Percentiles rank a stretch among this genome's conserved stretches.
These are phyloP conservation scores for Phytophthora pinifolia DNA, from an alignment of 352 stramenopile genomes.

Conservation along the genomic window DNA sequence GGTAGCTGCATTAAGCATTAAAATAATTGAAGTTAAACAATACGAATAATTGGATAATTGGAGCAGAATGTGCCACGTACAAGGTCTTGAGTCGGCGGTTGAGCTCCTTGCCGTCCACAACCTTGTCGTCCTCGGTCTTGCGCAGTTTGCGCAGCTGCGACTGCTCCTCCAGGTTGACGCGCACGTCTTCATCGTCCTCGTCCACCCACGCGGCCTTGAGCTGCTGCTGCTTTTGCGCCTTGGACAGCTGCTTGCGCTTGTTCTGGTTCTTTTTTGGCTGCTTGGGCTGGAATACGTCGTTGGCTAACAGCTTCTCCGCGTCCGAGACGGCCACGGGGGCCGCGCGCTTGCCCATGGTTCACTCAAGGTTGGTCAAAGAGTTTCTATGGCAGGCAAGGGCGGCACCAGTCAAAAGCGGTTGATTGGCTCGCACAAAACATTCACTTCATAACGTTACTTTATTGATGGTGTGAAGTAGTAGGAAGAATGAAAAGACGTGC, in stretches of 20 bases:
- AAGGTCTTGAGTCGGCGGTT: slow-evolving; percentile 82
- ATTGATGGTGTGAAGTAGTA: neutral
- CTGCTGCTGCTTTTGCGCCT: slow-evolving; percentile 25
- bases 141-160: slow-evolving; percentile 81
- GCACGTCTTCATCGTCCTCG: slow-evolving; percentile 79
- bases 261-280: slow-evolving; percentile 19
- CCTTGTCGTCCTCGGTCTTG: slow-evolving; percentile 68
- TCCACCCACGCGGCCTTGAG: slow-evolving; percentile 82
- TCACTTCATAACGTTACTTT: neutral
- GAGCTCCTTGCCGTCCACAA: slow-evolving; percentile 74
- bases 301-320: slow-evolving; percentile 56
- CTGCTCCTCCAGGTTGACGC: slow-evolving; percentile 72
- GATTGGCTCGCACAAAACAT: neutral
- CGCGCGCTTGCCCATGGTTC: slow-evolving; percentile 54
- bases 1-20: slow-evolving; percentile 45
- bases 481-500: neutral
- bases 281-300: slow-evolving; percentile 52
- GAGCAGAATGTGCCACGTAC: slow-evolving; percentile 31
- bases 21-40: slow-evolving; percentile 5
- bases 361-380: neutral
- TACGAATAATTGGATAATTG: slow-evolving; percentile 1
- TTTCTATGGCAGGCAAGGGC: slow-evolving; percentile 20
- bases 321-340: slow-evolving; percentile 22
- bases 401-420: slow-evolving; percentile 26
- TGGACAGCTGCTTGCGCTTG: slow-evolving; percentile 32